These are phyloP conservation scores for Westerdykella ornata DNA, from an alignment of 2,329 filamentous ascomycete genomes.

Conservation along the genomic window DNA sequence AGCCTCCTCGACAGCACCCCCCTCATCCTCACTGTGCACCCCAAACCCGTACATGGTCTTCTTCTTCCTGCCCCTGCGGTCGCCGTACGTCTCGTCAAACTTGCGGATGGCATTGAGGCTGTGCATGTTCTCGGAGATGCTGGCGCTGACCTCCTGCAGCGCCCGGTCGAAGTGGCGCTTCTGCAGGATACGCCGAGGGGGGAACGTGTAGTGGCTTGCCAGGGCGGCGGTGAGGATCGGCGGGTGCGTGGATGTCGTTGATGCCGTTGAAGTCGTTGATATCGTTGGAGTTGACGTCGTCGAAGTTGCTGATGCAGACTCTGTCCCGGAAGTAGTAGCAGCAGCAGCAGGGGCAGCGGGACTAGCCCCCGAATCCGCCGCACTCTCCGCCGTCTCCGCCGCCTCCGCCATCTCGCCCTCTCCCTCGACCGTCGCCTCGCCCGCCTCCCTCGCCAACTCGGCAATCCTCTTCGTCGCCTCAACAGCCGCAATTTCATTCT, in stretches of 20 bases:
- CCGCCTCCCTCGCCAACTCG: slow-evolving; percentile 28
- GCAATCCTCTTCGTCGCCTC: slow-evolving; percentile 17
- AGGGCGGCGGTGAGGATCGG: slow-evolving; percentile 28
- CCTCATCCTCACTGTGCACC: slow-evolving; percentile 16
- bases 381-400: not conserved
- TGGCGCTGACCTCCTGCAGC: slow-evolving; percentile 81
- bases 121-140: slow-evolving; percentile 89
- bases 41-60: slow-evolving; percentile 52
- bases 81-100: slow-evolving; percentile 93
- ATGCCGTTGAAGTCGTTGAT: not conserved
- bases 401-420: too few relatives aligned
- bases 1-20: slow-evolving; percentile 20
- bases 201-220: slow-evolving; percentile 51
- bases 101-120: slow-evolving; percentile 79
- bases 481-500: slow-evolving; percentile 45
- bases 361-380: not conserved
- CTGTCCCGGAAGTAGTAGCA: not conserved
- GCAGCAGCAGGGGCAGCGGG: not conserved
- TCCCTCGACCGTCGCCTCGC: slow-evolving; percentile 20
- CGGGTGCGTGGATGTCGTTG: slow-evolving; percentile 13
- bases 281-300: not conserved
- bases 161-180: slow-evolving; percentile 75
- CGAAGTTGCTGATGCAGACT: not conserved
- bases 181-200: slow-evolving; percentile 60
- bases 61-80: slow-evolving; percentile 61